A percentile compares a stretch with the other conserved stretches of the same genome.
These are phyloP conservation scores for Colletotrichum viniferum DNA, from an alignment of 2,329 filamentous ascomycete genomes.

Conservation along the genomic window DNA sequence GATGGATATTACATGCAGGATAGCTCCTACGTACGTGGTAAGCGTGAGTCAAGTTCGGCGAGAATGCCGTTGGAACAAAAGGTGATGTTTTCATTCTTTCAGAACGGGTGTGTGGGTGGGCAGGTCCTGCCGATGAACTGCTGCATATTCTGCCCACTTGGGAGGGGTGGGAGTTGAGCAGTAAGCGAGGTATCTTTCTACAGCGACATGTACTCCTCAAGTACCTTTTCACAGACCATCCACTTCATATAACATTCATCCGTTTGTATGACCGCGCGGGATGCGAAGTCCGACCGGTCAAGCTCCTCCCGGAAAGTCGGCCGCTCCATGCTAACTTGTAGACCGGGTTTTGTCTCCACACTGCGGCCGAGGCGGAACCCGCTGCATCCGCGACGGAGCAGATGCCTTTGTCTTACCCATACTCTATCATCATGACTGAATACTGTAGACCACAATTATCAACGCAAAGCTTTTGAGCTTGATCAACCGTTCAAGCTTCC, in stretches of 20 bases:
- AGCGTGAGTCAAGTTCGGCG: neutral
- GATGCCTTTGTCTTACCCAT: neutral
- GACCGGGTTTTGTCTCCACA: neutral
- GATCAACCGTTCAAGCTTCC: slow-evolving; percentile 38
- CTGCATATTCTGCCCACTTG: neutral
- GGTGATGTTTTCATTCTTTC: neutral
- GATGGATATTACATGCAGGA: neutral
- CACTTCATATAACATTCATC: neutral
- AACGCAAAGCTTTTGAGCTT: neutral
- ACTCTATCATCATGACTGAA: neutral
- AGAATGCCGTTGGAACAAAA: neutral
- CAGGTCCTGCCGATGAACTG: neutral
- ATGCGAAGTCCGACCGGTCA: neutral
- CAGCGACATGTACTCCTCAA: neutral
- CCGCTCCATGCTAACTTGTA: neutral
- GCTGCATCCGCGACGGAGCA: neutral
- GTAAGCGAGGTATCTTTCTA: neutral
- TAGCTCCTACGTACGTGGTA: neutral
- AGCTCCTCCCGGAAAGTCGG: neutral
- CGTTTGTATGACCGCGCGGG: neutral
- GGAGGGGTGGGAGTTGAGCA: neutral
- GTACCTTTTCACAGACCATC: neutral
- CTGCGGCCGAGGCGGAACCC: neutral
- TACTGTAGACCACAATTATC: neutral
- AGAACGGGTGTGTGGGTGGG: neutral